Evolutionary conservation across 2,329 filamentous ascomycete genomes (phyloP), one percentile per base, ranked within the genome.

Genomic region (Curvularia sp.): DNA sequence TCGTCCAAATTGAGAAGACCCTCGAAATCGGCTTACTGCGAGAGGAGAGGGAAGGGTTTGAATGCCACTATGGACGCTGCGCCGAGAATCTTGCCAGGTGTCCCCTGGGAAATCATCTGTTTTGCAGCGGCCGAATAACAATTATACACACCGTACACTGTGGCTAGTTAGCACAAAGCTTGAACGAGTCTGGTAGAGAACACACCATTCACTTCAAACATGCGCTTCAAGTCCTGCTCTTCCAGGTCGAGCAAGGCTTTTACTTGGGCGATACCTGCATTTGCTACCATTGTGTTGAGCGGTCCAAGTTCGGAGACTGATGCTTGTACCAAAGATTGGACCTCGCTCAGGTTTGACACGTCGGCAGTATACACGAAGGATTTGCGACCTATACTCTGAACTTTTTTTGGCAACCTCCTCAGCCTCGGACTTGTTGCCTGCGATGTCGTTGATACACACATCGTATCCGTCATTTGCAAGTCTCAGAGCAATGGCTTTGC

Each of bases 391-490:
- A 84, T 75, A 3, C 70, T 60, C 54, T 82, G 73, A 53, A 89
- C 86, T 62, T 88, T 81, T 81, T 20, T 81, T 75, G 9, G 82
- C 84, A 0, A 82, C 79, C 22, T 83, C 79, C 51, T 87, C 82
- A 59, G 85, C 84, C 1, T 78, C 82, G 4, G 80, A 64, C 50
- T 81, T 74, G 62, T 88, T 85, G 13, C 82, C 78, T 28, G 78
- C 63, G 15, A 89, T 77, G 63, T 90, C 88, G 69, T 89, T 89
- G 62, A 90, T 78, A 67, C 86, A 88, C 49, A 91, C 79, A 63
- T 86, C 81, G 75, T 89, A 90, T 53, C 88, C 88, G 61, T 90
- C 88, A 22, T 80, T 76, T 5, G 87, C 87, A 15, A 90, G 81
- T 2, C 88, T 85, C 7, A 88, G 76, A 18, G 87, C 88, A 53